These are phyloP conservation scores for Diddensiella caesifluorescens DNA, from an alignment of 805 yeast genomes.

Conservation along the genomic window DNA sequence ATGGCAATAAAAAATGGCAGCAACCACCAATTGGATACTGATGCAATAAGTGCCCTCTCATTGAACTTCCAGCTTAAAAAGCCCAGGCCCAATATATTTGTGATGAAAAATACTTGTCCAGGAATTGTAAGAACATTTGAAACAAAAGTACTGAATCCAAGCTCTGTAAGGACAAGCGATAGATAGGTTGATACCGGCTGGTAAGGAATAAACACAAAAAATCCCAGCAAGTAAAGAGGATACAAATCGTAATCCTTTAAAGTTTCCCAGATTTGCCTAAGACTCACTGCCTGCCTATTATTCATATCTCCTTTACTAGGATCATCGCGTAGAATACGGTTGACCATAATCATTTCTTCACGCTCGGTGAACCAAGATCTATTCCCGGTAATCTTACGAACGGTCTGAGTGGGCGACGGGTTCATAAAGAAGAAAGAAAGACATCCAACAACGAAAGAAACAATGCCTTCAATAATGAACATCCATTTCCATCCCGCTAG, in stretches of 20 bases:
- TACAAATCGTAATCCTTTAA: conserved; percentile 48
- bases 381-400: conserved; percentile 30
- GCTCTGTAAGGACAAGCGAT: conserved; percentile 42
- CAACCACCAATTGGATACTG: conserved; percentile 8
- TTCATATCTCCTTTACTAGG: conserved; percentile 62
- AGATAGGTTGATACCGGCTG: conserved; percentile 40
- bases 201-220: conserved; percentile 38
- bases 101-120: conserved; percentile 13
- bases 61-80: not conserved
- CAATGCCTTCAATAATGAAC: conserved; percentile 57
- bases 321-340: conserved; percentile 56
- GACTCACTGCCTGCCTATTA: conserved; percentile 49
- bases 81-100: not conserved
- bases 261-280: conserved; percentile 37
- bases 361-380: conserved; percentile 53
- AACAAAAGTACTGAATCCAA: conserved; percentile 50
- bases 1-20: conserved; percentile 8
- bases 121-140: conserved; percentile 47
- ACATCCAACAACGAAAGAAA: conserved; percentile 52
- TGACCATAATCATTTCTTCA: conserved; percentile 56
- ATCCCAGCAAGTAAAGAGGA: conserved; percentile 49
- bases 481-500: conserved; percentile 61
- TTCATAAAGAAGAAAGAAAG: conserved; percentile 47
- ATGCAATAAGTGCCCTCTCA: conserved; percentile 3
- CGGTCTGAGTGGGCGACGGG: conserved; percentile 46